Percentiles rank a stretch among this genome's conserved stretches.
These are phyloP conservation scores for Chaetomiaceae sp. DNA, from an alignment of 2,329 filamentous ascomycete species.

Conservation along the genomic window DNA sequence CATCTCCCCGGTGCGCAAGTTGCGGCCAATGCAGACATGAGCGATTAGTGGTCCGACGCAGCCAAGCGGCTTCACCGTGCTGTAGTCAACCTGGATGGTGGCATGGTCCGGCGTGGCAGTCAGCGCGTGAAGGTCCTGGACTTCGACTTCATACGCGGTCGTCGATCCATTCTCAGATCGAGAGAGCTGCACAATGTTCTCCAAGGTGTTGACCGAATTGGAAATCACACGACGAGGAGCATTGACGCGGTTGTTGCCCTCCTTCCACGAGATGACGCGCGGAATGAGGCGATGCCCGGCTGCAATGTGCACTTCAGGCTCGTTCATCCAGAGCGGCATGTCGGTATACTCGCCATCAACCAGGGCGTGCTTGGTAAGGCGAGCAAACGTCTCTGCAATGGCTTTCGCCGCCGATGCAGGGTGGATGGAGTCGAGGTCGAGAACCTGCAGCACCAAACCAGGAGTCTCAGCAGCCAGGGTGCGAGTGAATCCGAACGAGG, in stretches of 20 bases:
- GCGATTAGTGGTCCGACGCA: conserved; percentile 16
- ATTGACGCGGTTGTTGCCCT: conserved; percentile 35
- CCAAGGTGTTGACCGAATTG: conserved; percentile 29
- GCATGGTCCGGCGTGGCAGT: neutral
- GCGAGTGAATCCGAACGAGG: conserved; percentile 29
- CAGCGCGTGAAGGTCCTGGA: neutral
- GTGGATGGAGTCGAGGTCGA: conserved; percentile 26
- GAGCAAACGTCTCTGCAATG: conserved; percentile 22
- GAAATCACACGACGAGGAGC: conserved; percentile 33
- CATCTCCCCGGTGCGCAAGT: conserved; percentile 21
- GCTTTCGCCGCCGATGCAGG: neutral
- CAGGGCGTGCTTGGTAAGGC: conserved; percentile 16
- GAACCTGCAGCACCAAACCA: conserved; percentile 27
- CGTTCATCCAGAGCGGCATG: conserved; percentile 28
- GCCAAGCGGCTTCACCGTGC: conserved; percentile 30
- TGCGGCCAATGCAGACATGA: conserved; percentile 32
- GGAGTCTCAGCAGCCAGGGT: conserved; percentile 30
- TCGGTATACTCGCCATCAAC: neutral
- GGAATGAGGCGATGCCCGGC: conserved; percentile 31
- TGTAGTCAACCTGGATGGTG: conserved; percentile 32
- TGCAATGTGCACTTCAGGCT: conserved; percentile 36
- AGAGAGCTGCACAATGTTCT: conserved; percentile 26
- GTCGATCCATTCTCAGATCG: conserved; percentile 3
- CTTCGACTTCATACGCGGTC: conserved; percentile 7
- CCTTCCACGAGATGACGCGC: conserved; percentile 34